Base-by-base conservation (phyloP, 352 stramenopile genomes). In the Blastocystis sp. region DNA sequence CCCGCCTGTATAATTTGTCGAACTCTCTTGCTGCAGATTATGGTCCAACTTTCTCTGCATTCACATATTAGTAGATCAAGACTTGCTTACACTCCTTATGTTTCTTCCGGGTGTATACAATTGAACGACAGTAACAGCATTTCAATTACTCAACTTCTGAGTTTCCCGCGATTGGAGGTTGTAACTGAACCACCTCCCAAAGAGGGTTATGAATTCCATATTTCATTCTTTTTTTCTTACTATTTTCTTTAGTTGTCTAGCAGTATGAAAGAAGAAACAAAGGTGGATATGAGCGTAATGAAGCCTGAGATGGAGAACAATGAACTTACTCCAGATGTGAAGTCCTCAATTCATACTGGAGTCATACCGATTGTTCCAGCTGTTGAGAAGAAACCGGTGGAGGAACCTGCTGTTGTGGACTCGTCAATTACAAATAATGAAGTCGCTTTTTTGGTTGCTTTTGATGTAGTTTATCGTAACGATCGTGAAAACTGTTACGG, bases 401-500 rank as follows among this genome's bases (percentile, higher is more conserved):
- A 78, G 39, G 30, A 26, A 18, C 20, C 50, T 11, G 34, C 37
- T 24, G 66, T 24, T 16, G 5, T n/a, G 3, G 50, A 37, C 26
- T 20, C 45, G 11, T 63, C 70, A 5, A 65, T 81, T 64, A 65
- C 43, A 9, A 81, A 81, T 34, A 81, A 37, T 24, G 50, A 81
- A 43, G 70, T 81, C 24, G 39, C 6, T 63, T 13, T 65, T 9
- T 37, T n/a, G 50, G 39, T 43, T 26, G 7, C 20, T 53, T n/a
- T 37, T 78, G 16, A 56, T 11, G 11, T 69, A 85, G 73, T 85
- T 85, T 47, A 26, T 37, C 26, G 55, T 85, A 7, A 85, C 50
- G 4, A 64, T 85, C 30, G 56, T 85, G 47, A 85, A 85, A 55
- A 68, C 43, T 45, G 73, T 85, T 6, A 85, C 54, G 34, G 73